These are phyloP conservation scores for Spizellomyces punctatus DNA, from an alignment of 192 early-diverging fungal genomes.

Conservation along the genomic window DNA sequence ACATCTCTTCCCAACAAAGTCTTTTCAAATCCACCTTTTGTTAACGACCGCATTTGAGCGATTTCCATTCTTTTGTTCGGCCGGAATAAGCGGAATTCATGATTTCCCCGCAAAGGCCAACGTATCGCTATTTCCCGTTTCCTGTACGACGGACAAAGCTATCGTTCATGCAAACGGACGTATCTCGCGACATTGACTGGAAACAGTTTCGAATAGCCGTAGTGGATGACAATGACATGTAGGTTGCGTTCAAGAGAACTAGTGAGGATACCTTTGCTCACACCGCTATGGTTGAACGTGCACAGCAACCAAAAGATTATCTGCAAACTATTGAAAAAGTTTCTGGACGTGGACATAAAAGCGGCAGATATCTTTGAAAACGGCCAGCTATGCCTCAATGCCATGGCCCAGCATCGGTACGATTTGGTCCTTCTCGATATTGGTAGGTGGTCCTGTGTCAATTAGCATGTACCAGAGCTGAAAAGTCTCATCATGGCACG, in stretches of 20 bases:
- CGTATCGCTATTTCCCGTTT: too few species aligned
- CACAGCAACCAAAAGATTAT: constrained; percentile 56
- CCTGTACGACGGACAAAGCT: too few species aligned
- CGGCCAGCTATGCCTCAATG: constrained; percentile 52
- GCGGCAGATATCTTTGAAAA: constrained; percentile 49
- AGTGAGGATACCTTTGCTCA: not conserved
- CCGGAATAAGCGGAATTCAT: too few species aligned
- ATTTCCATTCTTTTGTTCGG: too few species aligned
- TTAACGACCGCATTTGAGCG: too few species aligned
- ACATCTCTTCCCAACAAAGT: too few species aligned
- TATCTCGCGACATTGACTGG: constrained; percentile 10
- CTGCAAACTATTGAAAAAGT: constrained; percentile 52
- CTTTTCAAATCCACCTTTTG: too few species aligned
- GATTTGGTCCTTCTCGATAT: constrained; percentile 71
- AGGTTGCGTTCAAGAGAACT: not conserved
- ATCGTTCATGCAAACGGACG: too few species aligned
- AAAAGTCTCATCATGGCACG: too few species aligned
- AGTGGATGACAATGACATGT: constrained; percentile 66
- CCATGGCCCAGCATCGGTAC: constrained; percentile 46
- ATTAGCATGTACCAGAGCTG: not conserved
- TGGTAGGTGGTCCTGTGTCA: not conserved
- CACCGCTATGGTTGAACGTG: not conserved
- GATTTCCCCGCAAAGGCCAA: too few species aligned
- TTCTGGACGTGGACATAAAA: constrained; percentile 50
- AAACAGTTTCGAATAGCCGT: constrained; percentile 50